Percentiles rank a stretch among this genome's conserved stretches.
phyloP scores from a whole-genome alignment of 2,329 filamentous ascomycete species.

The Paecilomyces sp. region DNA sequence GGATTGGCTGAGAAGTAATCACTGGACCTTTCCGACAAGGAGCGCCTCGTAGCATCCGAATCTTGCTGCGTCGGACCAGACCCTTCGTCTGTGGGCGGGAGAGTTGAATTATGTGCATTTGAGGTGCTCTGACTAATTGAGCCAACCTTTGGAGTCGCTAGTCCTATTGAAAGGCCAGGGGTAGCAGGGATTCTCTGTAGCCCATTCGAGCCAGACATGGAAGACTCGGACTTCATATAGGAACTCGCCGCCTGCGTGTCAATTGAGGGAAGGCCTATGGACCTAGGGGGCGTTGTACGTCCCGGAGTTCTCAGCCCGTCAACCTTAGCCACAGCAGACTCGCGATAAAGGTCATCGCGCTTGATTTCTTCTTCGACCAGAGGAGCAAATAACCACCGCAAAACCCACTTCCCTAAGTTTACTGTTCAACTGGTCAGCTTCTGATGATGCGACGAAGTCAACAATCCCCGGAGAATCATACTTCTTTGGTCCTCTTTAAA shows the following conservation, averaged over 20 bases:
- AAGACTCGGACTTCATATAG: conserved; percentile 10
- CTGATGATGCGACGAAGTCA: not conserved
- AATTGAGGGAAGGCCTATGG: conserved; percentile 6
- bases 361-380: conserved; percentile 86
- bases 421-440: conserved; percentile 46
- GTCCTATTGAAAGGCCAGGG: conserved; percentile 69
- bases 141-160: conserved; percentile 59
- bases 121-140: conserved; percentile 19
- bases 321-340: conserved; percentile 56
- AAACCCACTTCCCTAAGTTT: conserved; percentile 92
- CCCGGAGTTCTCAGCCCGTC: conserved; percentile 42
- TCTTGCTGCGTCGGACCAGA: conserved; percentile 39
- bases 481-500: conserved; percentile 92
- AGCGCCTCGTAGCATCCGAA: conserved; percentile 31
- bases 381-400: conserved; percentile 84
- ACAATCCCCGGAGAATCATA: conserved; percentile 39
- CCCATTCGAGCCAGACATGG: conserved; percentile 60
- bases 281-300: conserved; percentile 4
- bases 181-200: conserved; percentile 57
- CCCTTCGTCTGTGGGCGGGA: conserved; percentile 19
- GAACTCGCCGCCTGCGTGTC: not conserved
- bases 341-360: conserved; percentile 68
- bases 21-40: conserved; percentile 54
- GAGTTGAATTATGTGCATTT: conserved; percentile 24
- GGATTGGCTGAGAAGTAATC: conserved; percentile 70